Conservation (phyloP, 805 yeast genomes). For the Helenozyma rhizophorensis region DNA sequence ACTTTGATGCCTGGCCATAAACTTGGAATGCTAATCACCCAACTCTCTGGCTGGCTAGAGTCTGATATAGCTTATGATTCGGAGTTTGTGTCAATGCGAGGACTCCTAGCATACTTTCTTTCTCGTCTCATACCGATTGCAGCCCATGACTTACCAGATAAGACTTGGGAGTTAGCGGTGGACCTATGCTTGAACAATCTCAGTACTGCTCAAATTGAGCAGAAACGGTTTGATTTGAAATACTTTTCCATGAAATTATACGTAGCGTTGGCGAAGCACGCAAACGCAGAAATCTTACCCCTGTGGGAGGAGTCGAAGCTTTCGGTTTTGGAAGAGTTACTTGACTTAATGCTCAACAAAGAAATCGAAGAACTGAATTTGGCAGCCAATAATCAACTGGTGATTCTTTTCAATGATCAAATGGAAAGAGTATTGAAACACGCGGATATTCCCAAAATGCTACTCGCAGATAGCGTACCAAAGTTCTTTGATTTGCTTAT, state of each 20-base stretch:
- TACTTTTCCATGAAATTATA: slow-evolving; percentile 45
- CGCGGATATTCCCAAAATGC: slow-evolving; percentile 21
- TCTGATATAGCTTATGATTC: slow-evolving; percentile 57
- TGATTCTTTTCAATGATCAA: slow-evolving; percentile 31
- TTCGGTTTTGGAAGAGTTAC: slow-evolving; percentile 38
- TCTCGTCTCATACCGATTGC: slow-evolving; percentile 14
- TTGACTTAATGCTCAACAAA: slow-evolving; percentile 38
- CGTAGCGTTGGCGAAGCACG: slow-evolving; percentile 17
- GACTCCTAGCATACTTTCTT: slow-evolving; percentile 47
- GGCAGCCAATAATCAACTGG: slow-evolving; percentile 27
- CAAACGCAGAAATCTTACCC: slow-evolving; percentile 1
- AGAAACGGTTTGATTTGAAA: slow-evolving; percentile 40
- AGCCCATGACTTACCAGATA: slow-evolving; percentile 20
- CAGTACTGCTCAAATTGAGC: slow-evolving; percentile 36
- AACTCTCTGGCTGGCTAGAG: slow-evolving; percentile 55
- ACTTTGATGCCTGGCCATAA: slow-evolving; percentile 61
- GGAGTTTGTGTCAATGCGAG: slow-evolving; percentile 47
- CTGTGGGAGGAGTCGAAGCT: slow-evolving; percentile 29
- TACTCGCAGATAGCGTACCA: slow-evolving; percentile 27
- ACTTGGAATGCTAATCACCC: slow-evolving; percentile 54
- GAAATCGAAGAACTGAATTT: slow-evolving; percentile 14
- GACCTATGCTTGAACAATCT: slow-evolving; percentile 42
- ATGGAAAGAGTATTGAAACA: slow-evolving; percentile 21
- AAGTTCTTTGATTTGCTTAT: slow-evolving; percentile 32
- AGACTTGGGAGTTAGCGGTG: slow-evolving; percentile 33